A percentile compares a stretch with the other conserved stretches of the same genome.
phyloP scores from a whole-genome alignment of 345 rosid species.

The Turritis glabra region DNA sequence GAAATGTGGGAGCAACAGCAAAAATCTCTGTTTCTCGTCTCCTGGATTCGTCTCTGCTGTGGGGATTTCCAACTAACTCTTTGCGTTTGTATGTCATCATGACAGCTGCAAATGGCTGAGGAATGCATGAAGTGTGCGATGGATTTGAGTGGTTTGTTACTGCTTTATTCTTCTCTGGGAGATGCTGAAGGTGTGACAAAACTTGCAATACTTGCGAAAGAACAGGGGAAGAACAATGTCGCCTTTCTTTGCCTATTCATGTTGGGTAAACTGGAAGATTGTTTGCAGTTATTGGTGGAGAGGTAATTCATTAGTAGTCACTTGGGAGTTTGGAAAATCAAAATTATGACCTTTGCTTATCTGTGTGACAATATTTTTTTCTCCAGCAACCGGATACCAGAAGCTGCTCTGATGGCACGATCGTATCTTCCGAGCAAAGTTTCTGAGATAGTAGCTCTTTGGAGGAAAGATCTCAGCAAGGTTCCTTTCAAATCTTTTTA shows the following conservation, averaged over 20 bases:
- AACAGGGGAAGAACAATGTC: conserved; percentile 97
- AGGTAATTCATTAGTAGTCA: conserved; percentile 51
- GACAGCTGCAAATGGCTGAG: conserved; percentile 98
- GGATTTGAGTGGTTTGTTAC: conserved; percentile 96
- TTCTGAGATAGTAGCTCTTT: conserved; percentile 87
- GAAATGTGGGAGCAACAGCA: neutral
- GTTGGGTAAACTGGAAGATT: conserved; percentile 95
- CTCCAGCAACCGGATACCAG: conserved; percentile 96
- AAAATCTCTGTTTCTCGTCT: conserved; percentile 1
- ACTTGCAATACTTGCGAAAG: conserved; percentile 85
- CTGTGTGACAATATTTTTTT: conserved; percentile 29
- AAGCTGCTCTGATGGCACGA: conserved; percentile 99
- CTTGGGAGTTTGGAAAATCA: conserved; percentile 8
- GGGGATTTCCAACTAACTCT: conserved; percentile 1
- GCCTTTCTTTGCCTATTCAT: conserved; percentile 89
- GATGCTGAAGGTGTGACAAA: conserved; percentile 88
- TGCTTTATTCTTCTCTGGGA: conserved; percentile 95
- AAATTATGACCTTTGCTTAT: conserved; percentile 10
- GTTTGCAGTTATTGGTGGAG: conserved; percentile 89
- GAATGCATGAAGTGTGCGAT: conserved; percentile 88
- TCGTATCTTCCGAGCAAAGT: conserved; percentile 99
- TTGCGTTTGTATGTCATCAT: conserved; percentile 22
- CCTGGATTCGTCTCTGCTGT: neutral
- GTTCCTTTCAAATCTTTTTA: conserved; percentile 41
- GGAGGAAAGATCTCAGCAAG: conserved; percentile 98